Base-by-base conservation (phyloP, 2,329 filamentous ascomycete species). In the Dactylellina parvicollis region DNA sequence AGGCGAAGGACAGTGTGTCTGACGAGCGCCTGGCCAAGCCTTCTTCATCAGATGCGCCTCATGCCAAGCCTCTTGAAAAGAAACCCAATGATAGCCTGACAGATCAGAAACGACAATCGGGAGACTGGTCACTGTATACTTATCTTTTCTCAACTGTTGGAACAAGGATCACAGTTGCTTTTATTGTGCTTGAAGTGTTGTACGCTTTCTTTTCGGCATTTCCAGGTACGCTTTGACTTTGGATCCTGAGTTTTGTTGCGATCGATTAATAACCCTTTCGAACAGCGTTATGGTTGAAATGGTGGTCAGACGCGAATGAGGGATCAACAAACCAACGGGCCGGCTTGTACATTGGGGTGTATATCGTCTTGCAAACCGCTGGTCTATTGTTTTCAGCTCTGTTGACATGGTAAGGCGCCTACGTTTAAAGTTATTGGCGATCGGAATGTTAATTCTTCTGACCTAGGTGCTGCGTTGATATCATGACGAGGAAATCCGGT, bases 281-380 rank as follows among this genome's bases (percentile, higher is more conserved):
- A 81, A 8, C 79, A 82, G 0, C 80, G 80, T 20, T 81, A 44
- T 83, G 81, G 80, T 61, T 83, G 0, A 80, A 82, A 52, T 75
- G 78, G 54, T 83, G 82, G 80, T 79, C 82, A 9, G 62, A 65
- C 1, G 65, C 30, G 1, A 70, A 64, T 0, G 54, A 76, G 20
- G 62, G 66, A 3, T 76, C 78, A 0, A 16, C 69, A 10, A 59
- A 75, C 3, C 80, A 79, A 50, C 81, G 81, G 24, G 54, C 81
- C 2, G 79, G 80, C 3, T 78, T 81, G 14, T 84, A 82, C 30
- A 78, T 80, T 4, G n/a, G 42, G 2, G 82, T 81, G 0, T 84
- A 81, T 40, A 44, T 81, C 0, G 12, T 79, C 1, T 52, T 83
- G 3, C 75, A 80, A 1, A 14, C 80, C 1, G 69, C 82, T 3